Percentiles rank a stretch among this genome's conserved stretches.
These are phyloP conservation scores for Candida frijolesensis DNA, from an alignment of 1,139 yeast species.

Conservation along the genomic window DNA sequence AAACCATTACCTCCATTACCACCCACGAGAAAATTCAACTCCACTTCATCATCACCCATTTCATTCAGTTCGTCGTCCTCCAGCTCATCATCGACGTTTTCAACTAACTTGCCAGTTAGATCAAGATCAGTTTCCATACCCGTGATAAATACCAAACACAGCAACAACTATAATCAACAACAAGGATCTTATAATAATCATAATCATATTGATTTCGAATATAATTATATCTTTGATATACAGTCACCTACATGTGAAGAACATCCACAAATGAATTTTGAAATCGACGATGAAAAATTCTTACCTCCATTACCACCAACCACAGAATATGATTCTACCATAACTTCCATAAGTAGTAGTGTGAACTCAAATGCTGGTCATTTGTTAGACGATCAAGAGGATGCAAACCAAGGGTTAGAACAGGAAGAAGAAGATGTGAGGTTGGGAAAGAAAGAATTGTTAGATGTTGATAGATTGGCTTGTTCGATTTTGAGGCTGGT, in stretches of 20 bases:
- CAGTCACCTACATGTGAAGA: slow-evolving; percentile 1
- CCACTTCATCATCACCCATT: neutral
- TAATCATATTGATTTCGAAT: neutral
- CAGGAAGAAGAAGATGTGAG: neutral
- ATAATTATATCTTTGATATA: slow-evolving; percentile 1
- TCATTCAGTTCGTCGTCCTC: neutral
- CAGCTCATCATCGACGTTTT: neutral
- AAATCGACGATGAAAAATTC: slow-evolving; percentile 7
- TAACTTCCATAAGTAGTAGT: neutral
- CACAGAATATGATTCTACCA: neutral
- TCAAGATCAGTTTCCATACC: slow-evolving; percentile 4
- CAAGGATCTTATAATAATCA: neutral
- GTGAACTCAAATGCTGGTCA: neutral
- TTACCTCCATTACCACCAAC: slow-evolving; percentile 11
- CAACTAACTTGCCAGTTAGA: neutral
- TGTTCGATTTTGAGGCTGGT: slow-evolving; percentile 22
- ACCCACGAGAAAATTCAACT: slow-evolving; percentile 1
- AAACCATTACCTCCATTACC: neutral
- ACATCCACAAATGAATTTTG: neutral
- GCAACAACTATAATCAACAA: neutral
- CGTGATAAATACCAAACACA: neutral
- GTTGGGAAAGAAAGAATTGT: neutral
- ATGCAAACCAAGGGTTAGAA: no score
- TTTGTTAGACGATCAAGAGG: neutral
- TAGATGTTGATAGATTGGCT: slow-evolving; percentile 21